A percentile compares a stretch with the other conserved stretches of the same genome.
phyloP scores from a whole-genome alignment of 2,329 filamentous ascomycete genomes.

The Neospermospora avenae region DNA sequence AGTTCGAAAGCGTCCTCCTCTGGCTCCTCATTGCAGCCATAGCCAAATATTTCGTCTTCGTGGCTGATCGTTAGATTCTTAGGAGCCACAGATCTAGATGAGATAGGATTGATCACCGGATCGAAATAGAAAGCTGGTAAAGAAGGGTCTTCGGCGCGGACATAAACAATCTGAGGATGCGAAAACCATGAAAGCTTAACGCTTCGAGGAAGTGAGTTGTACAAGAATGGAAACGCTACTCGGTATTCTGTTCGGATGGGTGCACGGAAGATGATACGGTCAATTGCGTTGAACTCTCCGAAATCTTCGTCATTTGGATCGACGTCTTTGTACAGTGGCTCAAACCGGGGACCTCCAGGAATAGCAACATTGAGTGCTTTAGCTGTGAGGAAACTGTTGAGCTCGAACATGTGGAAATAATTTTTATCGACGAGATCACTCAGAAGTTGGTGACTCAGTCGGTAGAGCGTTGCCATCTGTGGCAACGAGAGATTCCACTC shows the following conservation, averaged over 20 bases:
- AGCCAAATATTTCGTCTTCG: constrained; percentile 90
- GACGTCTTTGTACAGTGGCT: constrained; percentile 97
- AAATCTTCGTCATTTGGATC: constrained; percentile 99
- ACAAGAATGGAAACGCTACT: constrained; percentile 90
- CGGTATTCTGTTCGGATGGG: constrained; percentile 94
- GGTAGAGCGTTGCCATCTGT: constrained; percentile 94
- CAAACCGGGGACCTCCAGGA: constrained; percentile 94
- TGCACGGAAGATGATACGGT: constrained; percentile 96
- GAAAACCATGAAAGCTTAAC: constrained; percentile 94
- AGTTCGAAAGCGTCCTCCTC: constrained; percentile 81
- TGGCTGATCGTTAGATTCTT: constrained; percentile 91
- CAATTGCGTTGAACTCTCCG: constrained; percentile 98
- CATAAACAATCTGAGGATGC: constrained; percentile 88
- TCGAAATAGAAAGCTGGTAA: constrained; percentile 97
- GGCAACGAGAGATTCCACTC: constrained; percentile 88
- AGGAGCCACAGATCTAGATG: constrained; percentile 86
- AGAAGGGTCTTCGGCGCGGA: constrained; percentile 80
- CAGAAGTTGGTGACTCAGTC: constrained; percentile 83
- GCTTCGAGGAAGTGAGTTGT: constrained; percentile 93
- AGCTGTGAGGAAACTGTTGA: constrained; percentile 91
- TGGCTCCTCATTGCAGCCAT: constrained; percentile 66
- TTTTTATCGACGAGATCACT: constrained; percentile 94
- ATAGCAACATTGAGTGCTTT: constrained; percentile 97
- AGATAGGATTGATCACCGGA: constrained; percentile 96
- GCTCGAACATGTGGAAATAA: constrained; percentile 96